Evolutionary conservation across 306 rosid species (phyloP).

Genomic region (Lagenaria siceraria): DNA sequence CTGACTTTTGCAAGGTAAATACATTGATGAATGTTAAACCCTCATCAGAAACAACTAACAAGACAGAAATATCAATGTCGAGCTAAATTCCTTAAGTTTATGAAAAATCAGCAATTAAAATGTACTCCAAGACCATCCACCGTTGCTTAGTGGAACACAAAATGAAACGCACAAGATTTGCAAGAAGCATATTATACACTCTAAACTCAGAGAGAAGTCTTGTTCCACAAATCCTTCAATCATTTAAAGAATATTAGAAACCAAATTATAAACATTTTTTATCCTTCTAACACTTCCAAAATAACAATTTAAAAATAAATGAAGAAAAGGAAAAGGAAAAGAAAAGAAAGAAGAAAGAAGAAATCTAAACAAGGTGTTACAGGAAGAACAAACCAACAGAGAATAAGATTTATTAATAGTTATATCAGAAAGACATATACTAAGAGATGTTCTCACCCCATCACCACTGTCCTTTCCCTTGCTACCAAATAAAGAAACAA

Average conservation of each 20-base stretch:
- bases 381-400: not conserved
- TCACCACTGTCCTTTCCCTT: slow-evolving; percentile 33
- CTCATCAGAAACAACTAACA: not conserved
- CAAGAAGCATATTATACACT: not conserved
- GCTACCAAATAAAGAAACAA: slow-evolving; percentile 41
- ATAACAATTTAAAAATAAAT: not conserved
- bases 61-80: not conserved
- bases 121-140: not conserved
- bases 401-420: not conserved
- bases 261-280: not conserved
- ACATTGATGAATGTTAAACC: not conserved
- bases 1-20: not conserved
- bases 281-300: not conserved
- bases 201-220: not conserved
- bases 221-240: not conserved
- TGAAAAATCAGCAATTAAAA: not conserved
- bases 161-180: not conserved
- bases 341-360: not conserved
- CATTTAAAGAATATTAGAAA: not conserved
- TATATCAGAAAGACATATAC: not conserved
- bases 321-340: not conserved
- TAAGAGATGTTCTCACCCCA: slow-evolving; percentile 24
- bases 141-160: not conserved
- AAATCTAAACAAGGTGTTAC: not conserved
- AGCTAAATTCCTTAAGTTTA: not conserved